Conservation (phyloP, 768 basidiomycete genomes). For the Leucosporidium creatinivorum region DNA sequence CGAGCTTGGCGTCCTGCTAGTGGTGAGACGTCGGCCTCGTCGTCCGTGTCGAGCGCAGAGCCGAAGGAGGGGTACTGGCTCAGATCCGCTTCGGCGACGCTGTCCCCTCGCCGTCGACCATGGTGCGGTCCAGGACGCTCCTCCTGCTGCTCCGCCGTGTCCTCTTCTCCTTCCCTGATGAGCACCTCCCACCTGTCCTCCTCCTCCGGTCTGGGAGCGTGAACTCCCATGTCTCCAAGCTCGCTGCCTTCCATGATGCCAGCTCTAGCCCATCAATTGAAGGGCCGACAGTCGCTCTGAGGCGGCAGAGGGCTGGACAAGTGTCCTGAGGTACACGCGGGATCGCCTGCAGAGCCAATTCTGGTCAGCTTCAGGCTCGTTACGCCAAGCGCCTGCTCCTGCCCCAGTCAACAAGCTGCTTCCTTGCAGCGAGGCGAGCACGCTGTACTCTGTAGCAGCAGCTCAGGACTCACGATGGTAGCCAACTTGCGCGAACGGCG, state of each 20-base stretch:
- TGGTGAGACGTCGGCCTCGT: not conserved
- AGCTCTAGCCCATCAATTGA: constrained; percentile 18
- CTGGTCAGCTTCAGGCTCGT: not conserved
- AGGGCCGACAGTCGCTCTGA: too few relatives aligned
- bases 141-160: not conserved
- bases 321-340: not conserved
- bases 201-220: not conserved
- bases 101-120: constrained; percentile 4
- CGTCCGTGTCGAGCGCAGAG: not conserved
- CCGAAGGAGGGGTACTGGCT: not conserved
- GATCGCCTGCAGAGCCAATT: too few relatives aligned
- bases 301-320: not conserved
- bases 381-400: not conserved
- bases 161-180: not conserved
- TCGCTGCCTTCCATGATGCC: constrained; percentile 7
- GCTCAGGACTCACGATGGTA: too few relatives aligned
- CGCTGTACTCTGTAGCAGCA: too few relatives aligned
- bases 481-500: too few relatives aligned
- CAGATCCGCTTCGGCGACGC: constrained; percentile 21
- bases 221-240: constrained; percentile 15
- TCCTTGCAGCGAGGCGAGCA: not conserved
- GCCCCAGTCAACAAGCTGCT: not conserved
- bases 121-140: not conserved
- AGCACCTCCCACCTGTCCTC: not conserved
- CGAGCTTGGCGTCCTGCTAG: constrained; percentile 3